phyloP scores from a whole-genome alignment of 2,329 filamentous ascomycete species.

The Exutisphaerella laricina region DNA sequence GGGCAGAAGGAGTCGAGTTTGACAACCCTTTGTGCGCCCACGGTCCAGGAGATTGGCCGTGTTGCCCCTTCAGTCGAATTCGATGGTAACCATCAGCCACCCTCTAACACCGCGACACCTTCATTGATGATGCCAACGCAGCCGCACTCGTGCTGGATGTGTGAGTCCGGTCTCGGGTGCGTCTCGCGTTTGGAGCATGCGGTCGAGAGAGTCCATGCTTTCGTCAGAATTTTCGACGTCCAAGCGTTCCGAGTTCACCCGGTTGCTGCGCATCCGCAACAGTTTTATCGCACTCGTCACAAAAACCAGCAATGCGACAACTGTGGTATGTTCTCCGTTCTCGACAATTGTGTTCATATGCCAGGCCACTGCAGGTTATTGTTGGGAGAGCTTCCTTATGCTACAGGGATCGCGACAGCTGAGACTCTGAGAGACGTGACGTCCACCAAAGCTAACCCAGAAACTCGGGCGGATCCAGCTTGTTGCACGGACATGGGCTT shows the following conservation, averaged over 20 bases:
- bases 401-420: background rate
- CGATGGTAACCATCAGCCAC: background rate
- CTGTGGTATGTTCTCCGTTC: background rate
- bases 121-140: background rate
- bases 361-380: too few relatives aligned
- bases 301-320: too few relatives aligned
- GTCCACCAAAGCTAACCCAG: slow-evolving; percentile 9
- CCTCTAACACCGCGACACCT: background rate
- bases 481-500: slow-evolving; percentile 5
- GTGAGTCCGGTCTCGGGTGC: slow-evolving; percentile 11
- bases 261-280: slow-evolving; percentile 6
- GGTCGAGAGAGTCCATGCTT: slow-evolving; percentile 8
- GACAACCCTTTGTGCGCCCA: background rate
- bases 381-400: background rate
- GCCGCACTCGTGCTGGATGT: background rate
- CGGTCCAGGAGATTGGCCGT: background rate
- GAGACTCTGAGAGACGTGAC: slow-evolving; percentile 7
- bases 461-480: slow-evolving; percentile 7
- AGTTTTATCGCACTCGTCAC: slow-evolving; percentile 4
- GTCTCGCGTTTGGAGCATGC: slow-evolving; percentile 14
- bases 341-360: background rate
- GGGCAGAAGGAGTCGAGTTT: background rate
- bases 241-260: slow-evolving; percentile 17
- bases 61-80: background rate
- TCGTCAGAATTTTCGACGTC: slow-evolving; percentile 16